Evolutionary conservation across 495 filamentous ascomycete species (phyloP).

Genomic region (Parachaetomium inaequale): DNA sequence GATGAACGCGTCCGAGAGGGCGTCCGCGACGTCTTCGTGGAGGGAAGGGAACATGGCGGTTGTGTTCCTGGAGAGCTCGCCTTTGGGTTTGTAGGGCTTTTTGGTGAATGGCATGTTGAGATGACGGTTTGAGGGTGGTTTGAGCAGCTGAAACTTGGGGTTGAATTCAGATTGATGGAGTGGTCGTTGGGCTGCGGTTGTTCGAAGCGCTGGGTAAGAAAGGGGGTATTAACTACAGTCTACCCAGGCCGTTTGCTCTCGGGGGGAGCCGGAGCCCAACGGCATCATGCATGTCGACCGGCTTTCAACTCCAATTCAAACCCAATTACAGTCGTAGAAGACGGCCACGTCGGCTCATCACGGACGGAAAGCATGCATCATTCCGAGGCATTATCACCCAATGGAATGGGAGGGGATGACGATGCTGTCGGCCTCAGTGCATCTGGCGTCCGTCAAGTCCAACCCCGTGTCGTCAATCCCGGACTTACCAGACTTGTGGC

Average conservation of each 20-base stretch:
- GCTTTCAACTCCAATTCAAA: background rate
- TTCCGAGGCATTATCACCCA: too few species aligned
- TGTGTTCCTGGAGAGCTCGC: background rate
- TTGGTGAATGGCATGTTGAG: background rate
- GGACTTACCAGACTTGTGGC: too few species aligned
- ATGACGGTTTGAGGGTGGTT: background rate
- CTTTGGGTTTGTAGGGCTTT: background rate
- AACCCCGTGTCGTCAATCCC: too few species aligned
- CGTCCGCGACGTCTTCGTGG: background rate
- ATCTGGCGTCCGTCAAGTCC: too few species aligned
- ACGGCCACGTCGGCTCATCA: too few species aligned
- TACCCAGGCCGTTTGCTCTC: background rate
- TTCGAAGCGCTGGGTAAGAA: background rate
- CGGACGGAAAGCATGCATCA: too few species aligned
- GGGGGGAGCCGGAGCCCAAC: background rate
- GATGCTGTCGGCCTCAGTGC: too few species aligned
- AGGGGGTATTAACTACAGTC: background rate
- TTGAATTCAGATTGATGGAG: too few species aligned
- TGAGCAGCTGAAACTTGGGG: background rate
- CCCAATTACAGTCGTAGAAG: background rate
- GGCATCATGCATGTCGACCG: conserved; percentile 1
- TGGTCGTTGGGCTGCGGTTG: background rate
- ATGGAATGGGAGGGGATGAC: too few species aligned
- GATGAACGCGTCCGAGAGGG: background rate
- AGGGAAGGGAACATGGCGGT: conserved; percentile 6